Conservation (phyloP, 176 grass and related monocot genomes). For the Urochloa ruziziensis region DNA sequence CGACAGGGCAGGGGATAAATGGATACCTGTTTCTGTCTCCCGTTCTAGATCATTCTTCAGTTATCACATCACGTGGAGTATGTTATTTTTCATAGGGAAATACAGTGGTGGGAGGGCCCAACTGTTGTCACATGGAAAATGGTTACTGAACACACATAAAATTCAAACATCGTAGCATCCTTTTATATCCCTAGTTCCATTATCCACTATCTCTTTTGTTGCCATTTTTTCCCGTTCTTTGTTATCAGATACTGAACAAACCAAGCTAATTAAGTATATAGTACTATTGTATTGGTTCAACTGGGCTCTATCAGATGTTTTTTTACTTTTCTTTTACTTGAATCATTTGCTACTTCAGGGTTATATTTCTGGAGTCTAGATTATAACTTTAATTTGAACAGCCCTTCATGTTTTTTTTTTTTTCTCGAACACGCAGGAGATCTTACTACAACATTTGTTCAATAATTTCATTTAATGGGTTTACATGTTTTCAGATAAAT, state of each 20-base stretch:
- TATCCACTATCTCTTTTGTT: background rate
- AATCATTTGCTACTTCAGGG: background rate
- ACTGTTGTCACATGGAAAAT: background rate
- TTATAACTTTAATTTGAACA: slow-evolving; percentile 20
- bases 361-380: slow-evolving; percentile 2
- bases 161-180: background rate
- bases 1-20: background rate
- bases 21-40: background rate
- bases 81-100: background rate
- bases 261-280: background rate
- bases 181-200: background rate
- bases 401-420: slow-evolving; percentile 15
- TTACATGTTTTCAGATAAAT: slow-evolving; percentile 68
- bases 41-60: background rate
- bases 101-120: background rate
- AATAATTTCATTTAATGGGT: background rate
- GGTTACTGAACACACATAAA: background rate
- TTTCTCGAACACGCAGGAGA: too few relatives aligned
- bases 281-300: background rate
- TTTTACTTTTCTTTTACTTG: slow-evolving; percentile 17
- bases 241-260: background rate
- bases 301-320: background rate
- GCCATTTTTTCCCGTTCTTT: background rate
- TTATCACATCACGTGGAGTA: background rate
- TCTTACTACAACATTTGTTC: slow-evolving; percentile 8